Evolutionary conservation across 164 flowering plant species (phyloP), one percentile per base, ranked within the genome.

Genomic region (Chloranthus sessilifolius): DNA sequence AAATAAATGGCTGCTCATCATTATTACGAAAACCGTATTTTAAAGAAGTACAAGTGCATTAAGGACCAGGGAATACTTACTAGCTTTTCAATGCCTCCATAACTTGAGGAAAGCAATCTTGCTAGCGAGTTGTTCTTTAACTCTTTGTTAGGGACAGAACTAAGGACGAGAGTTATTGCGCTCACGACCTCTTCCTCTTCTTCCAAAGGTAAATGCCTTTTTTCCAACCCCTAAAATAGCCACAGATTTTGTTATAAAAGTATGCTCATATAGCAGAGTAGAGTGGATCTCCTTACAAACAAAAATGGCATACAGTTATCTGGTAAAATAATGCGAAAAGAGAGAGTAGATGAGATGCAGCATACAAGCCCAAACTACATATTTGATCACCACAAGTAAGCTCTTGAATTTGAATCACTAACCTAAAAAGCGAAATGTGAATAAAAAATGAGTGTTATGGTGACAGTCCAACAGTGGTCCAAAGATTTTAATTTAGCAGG

Each of bases 181-280:
- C 75, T 63, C 29, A 88, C 70, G 47, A 91, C 75, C 69, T 91
- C 96, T 55, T 80, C 95, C 54, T 91, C 95, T 46, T 80, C 92
- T 54, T 85, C 92, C 63, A 77, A 49, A 43, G 90, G 74, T 43
- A 85, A 70, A 51, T 71, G 73, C 60, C 70, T 71, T 66, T 72
- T 78, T 55, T 85, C 96, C 71, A 91, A 62, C 16, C 78, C 77
- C 98, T 91, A 61, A 26, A 61, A 50, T 28, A 58, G 48, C 36
- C 43, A 66, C 2, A 7, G 21, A 27, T 22, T 23, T 51, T 43
- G 41, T 23, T 43, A n/a, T 14, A 48, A 27, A 12, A 24, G 28
- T 15, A 50, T 29, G 33, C 16, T 36, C 44, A 35, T 41, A 11
- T 38, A 54, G 16, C 39, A 52, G 14, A 22, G 30, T 14, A 28